Percentiles rank a stretch among this genome's conserved stretches.
These are phyloP conservation scores for Rubroshorea leprosula DNA, from an alignment of 345 rosid species.

Conservation along the genomic window DNA sequence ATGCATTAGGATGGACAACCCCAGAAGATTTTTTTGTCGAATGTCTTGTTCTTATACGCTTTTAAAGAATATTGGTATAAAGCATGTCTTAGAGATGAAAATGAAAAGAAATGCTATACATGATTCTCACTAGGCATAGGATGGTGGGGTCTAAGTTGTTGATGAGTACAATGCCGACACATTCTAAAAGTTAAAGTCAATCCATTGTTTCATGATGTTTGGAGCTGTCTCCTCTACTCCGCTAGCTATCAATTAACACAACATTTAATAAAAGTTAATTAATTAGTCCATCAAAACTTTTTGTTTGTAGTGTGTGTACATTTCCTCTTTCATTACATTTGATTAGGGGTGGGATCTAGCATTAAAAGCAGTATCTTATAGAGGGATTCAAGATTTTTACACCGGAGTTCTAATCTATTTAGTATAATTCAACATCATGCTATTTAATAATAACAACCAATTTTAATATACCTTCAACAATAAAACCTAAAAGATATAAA, in stretches of 20 bases:
- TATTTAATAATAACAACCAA: no score
- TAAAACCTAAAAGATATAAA: no score
- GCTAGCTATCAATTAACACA: no score
- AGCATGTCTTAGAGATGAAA: background rate
- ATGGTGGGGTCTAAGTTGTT: background rate
- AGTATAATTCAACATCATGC: no score
- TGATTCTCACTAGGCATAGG: background rate
- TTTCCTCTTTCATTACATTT: no score
- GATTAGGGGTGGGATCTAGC: no score
- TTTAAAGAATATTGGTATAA: no score
- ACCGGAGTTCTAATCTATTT: no score
- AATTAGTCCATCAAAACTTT: background rate
- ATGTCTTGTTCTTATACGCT: background rate
- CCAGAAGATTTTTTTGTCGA: background rate
- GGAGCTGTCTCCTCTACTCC: background rate
- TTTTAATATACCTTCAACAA: no score
- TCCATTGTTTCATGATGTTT: constrained; percentile 7
- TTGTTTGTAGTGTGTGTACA: background rate
- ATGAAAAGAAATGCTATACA: background rate
- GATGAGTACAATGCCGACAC: constrained; percentile 12
- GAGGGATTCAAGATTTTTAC: no score
- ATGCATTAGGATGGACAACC: background rate
- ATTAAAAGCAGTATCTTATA: no score
- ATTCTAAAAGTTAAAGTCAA: background rate
- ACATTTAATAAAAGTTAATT: no score